Evolutionary conservation across 768 basidiomycete genomes (phyloP), one percentile per base, ranked within the genome.

Genomic region (Tricholomella constricta): DNA sequence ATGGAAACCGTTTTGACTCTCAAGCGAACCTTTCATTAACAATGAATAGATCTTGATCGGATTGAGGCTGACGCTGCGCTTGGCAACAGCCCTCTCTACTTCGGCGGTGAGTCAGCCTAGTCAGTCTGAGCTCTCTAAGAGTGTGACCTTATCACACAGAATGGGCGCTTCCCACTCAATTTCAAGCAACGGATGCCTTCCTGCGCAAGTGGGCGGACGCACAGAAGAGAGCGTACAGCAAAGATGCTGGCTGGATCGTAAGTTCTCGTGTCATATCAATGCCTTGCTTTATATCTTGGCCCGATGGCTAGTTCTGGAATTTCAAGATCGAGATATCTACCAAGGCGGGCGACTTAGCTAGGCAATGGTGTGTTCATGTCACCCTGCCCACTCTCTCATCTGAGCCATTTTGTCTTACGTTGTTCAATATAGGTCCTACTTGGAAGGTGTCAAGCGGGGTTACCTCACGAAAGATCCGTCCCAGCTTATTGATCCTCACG

Each of bases 181-280:
- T 88, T 66, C 44, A 65, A 26, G 83, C 87, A 4, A 79, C 82
- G 2, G 78, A 88, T 47, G 77, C 63, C 0, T 89, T 89, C 72
- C 65, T 89, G 37, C 55, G 45, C 52, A 68, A 85, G 61, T 89
- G 88, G 88, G 88, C 86, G 10, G 88, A 89, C 58, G 85, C 88
- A 22, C 88, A 89, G 66, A 89, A 89, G 65, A 67, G 82, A 34
- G 73, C 79, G 1, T 89, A 88, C 48, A 75, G 77, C 48, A 68
- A 85, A 54, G 75, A 77, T 29, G 76, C 78, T 2, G 87, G 87
- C 23, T 89, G 86, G 86, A 75, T 88, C 36, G 85, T 86, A 57
- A 69, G 83, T 74, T 3, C 20, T 25, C 35, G 25, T 9, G 19
- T 44, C 12, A 6, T 54, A 19, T 40, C 14, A 23, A n/a, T 26